Evolutionary conservation across 305 asterid species (phyloP), one percentile per base, ranked within the genome.

Genomic region (Fraxinus latifolia): DNA sequence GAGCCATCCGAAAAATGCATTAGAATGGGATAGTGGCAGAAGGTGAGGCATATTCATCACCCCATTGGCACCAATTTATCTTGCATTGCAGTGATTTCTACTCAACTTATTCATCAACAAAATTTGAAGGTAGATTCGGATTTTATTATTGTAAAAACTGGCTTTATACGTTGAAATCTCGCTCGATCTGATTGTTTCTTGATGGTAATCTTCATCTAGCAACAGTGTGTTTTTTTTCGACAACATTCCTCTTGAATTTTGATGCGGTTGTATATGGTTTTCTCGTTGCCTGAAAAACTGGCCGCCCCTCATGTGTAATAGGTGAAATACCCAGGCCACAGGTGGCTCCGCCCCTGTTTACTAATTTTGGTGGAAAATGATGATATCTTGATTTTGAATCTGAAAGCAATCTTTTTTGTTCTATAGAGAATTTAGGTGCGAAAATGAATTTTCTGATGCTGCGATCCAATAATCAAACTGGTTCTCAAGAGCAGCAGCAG

Each of bases 371-470:
- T 36, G 77, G 80, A 60, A 32, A 65, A 39, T 78, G 70, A 32
- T 60, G 58, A 9, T 23, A 50, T n/a, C 36, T 14, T 70, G 71
- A 4, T 67, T 67, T 2, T 31, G 34, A 17, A 53, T 77, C 27
- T 42, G 79, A 21, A 78, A 70, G 68, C 55, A n/a, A 80, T 80
- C 15, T 67, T 84, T 74, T 33, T 34, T 78, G 73, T 83, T 82
- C 79, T 85, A 86, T 92, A 83, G 55, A 79, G 19, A 68, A 74
- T 53, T 87, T 87, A 81, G 86, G 90, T 81, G 86, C 79, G 80
- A 89, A 87, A 78, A 96, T 96, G 99, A 93, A 96, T 83, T 94
- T 96, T 86, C 79, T 93, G 91, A 90, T 90, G 94, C 91, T 89
- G 95, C 91, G 98, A 91, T 90, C 97, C 60, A 89, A 86, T 76